Evolutionary conservation across 2,329 filamentous ascomycete genomes (phyloP).

Genomic region (Onygenales sp.): DNA sequence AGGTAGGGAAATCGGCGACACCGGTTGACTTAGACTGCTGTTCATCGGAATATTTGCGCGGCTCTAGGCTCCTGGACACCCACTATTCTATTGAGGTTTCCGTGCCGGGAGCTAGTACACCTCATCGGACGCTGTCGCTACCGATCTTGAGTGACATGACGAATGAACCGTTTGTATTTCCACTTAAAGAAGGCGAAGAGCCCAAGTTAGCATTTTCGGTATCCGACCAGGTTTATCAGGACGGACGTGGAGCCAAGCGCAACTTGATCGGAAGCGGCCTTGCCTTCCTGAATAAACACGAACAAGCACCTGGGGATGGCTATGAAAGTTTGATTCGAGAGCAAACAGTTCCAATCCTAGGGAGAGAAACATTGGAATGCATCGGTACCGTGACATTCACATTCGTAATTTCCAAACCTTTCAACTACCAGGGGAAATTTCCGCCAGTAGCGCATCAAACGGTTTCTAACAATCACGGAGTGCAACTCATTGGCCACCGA

Average conservation of each 20-base stretch:
- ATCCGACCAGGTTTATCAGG: slow-evolving; percentile 4
- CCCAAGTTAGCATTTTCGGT: slow-evolving; percentile 15
- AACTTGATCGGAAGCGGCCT: slow-evolving; percentile 19
- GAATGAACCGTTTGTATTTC: slow-evolving; percentile 16
- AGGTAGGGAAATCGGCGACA: slow-evolving; percentile 7
- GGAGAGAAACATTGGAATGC: slow-evolving; percentile 18
- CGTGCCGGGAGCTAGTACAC: not conserved
- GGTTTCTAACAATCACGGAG: slow-evolving; percentile 1
- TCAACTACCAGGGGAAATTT: slow-evolving; percentile 6
- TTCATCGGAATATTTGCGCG: not conserved
- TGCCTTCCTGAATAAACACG: slow-evolving; percentile 17
- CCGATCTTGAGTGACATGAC: slow-evolving; percentile 18
- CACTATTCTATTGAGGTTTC: slow-evolving; percentile 9
- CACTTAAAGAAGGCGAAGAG: slow-evolving; percentile 5
- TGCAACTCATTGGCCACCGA: slow-evolving; percentile 25
- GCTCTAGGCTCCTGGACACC: not conserved
- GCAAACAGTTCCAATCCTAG: slow-evolving; percentile 23
- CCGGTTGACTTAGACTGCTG: slow-evolving; percentile 7
- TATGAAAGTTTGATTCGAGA: slow-evolving; percentile 26
- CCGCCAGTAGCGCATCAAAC: not conserved
- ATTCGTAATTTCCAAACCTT: slow-evolving; percentile 21
- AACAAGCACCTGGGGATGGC: slow-evolving; percentile 15
- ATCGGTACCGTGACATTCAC: slow-evolving; percentile 27
- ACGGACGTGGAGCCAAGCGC: not conserved
- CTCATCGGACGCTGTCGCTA: slow-evolving; percentile 10